Evolutionary conservation across 2,329 filamentous ascomycete genomes (phyloP).

Genomic region (Saccharata proteae): DNA sequence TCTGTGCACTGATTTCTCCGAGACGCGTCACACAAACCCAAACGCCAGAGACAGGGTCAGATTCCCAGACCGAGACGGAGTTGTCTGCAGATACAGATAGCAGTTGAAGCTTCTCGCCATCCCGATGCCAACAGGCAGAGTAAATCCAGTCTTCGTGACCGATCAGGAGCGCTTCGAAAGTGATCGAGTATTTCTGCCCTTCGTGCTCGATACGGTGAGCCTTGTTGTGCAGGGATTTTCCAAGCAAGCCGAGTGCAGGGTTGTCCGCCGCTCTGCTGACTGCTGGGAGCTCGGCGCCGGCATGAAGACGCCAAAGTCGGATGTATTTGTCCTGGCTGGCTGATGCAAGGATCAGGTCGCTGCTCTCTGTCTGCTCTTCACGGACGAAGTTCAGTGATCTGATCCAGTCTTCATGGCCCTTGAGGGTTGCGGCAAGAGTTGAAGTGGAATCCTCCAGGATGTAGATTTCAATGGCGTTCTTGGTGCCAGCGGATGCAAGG

Average conservation of each 20-base stretch:
- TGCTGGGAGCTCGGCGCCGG: slow-evolving; percentile 52
- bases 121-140: slow-evolving; percentile 60
- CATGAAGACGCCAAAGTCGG: slow-evolving; percentile 77
- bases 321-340: slow-evolving; percentile 97
- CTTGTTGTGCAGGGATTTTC: slow-evolving; percentile 77
- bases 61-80: slow-evolving; percentile 85
- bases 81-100: slow-evolving; percentile 92
- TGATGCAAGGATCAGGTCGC: slow-evolving; percentile 74
- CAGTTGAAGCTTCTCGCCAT: slow-evolving; percentile 49
- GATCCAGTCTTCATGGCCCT: slow-evolving; percentile 92
- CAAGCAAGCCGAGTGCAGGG: slow-evolving; percentile 45
- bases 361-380: slow-evolving; percentile 41
- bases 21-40: slow-evolving; percentile 81
- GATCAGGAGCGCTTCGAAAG: slow-evolving; percentile 85
- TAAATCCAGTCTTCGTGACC: slow-evolving; percentile 99
- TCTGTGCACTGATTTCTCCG: slow-evolving; percentile 87
- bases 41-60: slow-evolving; percentile 70
- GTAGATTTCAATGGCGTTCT: slow-evolving; percentile 69
- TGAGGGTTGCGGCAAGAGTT: slow-evolving; percentile 60
- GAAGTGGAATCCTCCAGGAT: slow-evolving; percentile 38
- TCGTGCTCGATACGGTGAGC: slow-evolving; percentile 60
- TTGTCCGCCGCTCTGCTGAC: slow-evolving; percentile 44
- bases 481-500: slow-evolving; percentile 78
- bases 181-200: slow-evolving; percentile 59
- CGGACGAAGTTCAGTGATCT: slow-evolving; percentile 67